A percentile compares a stretch with the other conserved stretches of the same genome.
Evolutionary conservation across 2,329 filamentous ascomycete species (phyloP).

Genomic region (Cucurbitaria berberidis): DNA sequence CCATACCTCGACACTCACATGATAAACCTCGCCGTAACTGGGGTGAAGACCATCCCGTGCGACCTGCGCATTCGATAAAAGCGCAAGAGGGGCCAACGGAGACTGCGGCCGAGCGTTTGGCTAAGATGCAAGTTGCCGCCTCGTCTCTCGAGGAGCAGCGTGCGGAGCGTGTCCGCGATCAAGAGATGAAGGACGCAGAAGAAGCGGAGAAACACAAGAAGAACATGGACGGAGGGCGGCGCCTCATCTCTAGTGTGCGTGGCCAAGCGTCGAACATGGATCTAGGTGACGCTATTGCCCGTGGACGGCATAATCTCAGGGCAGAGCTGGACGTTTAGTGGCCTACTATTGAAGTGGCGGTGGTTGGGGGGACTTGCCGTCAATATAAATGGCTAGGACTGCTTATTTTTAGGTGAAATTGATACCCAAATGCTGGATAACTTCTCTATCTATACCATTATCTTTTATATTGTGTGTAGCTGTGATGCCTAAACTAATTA

Average conservation of each 20-base stretch:
- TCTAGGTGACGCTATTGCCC: conserved; percentile 37
- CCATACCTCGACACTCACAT: conserved; percentile 17
- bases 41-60: conserved; percentile 11
- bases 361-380: too few relatives aligned
- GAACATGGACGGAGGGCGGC: conserved; percentile 30
- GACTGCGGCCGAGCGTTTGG: conserved; percentile 38
- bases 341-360: not conserved
- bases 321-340: conserved; percentile 22
- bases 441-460: too few relatives aligned
- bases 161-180: conserved; percentile 38
- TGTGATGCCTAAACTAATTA: not conserved
- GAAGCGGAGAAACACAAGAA: conserved; percentile 36
- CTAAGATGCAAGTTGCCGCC: conserved; percentile 44
- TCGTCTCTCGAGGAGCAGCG: conserved; percentile 42
- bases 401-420: conserved; percentile 1
- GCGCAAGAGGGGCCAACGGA: conserved; percentile 11
- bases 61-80: conserved; percentile 9
- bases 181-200: conserved; percentile 42
- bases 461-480: not conserved
- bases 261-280: conserved; percentile 33
- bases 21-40: conserved; percentile 18
- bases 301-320: conserved; percentile 29
- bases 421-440: conserved; percentile 11
- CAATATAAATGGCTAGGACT: not conserved
- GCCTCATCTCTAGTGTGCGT: conserved; percentile 32